phyloP scores from a whole-genome alignment of 176 grass and related monocot species.

The Bolboschoenus planiculmis region DNA sequence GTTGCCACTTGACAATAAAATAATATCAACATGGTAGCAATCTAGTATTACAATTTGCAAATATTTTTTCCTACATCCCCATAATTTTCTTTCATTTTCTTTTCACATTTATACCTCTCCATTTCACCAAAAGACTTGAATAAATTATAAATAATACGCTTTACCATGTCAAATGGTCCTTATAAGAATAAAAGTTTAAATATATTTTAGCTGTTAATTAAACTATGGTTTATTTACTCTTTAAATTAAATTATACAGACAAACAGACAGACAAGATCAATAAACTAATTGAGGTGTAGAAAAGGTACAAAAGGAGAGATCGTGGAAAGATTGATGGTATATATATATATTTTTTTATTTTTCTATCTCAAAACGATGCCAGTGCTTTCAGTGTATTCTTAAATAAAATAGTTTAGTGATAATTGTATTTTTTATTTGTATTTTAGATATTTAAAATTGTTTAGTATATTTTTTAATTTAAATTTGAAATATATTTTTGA shows the following conservation, averaged over 20 bases:
- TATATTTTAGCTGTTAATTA: background rate
- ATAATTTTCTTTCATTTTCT: background rate
- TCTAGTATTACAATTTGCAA: background rate
- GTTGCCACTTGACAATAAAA: background rate
- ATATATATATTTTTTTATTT: background rate
- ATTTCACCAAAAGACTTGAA: conserved; percentile 8
- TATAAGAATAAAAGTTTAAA: conserved; percentile 8
- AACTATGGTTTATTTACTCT: background rate
- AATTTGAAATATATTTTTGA: too few species aligned
- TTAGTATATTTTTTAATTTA: too few species aligned
- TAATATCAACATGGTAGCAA: background rate
- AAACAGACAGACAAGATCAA: conserved; percentile 13
- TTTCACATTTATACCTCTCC: background rate
- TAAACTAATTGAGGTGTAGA: conserved; percentile 13
- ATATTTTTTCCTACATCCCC: background rate
- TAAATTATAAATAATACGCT: background rate
- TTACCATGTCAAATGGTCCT: conserved; percentile 19
- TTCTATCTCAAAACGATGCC: conserved; percentile 1
- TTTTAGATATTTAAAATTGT: too few species aligned
- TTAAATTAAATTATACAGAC: conserved; percentile 9
- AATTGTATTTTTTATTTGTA: too few species aligned
- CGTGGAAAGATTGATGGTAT: conserved; percentile 16
- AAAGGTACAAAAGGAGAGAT: background rate
- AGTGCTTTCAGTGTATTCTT: conserved; percentile 1
- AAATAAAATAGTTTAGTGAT: background rate